Evolutionary conservation across 2,329 filamentous ascomycete species (phyloP).

Genomic region (Blumeria hordei): DNA sequence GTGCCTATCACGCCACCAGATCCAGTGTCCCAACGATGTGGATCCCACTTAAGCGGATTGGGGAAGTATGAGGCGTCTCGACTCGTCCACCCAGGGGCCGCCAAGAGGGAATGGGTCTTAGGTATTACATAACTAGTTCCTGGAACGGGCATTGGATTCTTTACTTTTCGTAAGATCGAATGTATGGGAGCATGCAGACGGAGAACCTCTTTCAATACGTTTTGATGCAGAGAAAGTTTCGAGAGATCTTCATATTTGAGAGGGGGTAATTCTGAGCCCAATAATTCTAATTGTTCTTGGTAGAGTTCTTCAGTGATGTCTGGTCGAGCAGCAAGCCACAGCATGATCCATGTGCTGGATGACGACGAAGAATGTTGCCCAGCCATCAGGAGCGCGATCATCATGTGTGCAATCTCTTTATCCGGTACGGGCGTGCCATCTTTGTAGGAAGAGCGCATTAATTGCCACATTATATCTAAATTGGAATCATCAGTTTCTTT

Average conservation of each 20-base stretch:
- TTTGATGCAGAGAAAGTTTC: conserved; percentile 57
- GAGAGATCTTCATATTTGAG: conserved; percentile 56
- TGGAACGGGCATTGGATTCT: conserved; percentile 61
- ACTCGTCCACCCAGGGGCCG: conserved; percentile 63
- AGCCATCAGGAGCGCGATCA: conserved; percentile 83
- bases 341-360: conserved; percentile 63
- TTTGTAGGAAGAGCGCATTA: conserved; percentile 73
- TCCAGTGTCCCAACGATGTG: conserved; percentile 64
- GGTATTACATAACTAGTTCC: conserved; percentile 69
- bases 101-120: conserved; percentile 54
- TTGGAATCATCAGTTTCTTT: conserved; percentile 21
- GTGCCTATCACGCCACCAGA: conserved; percentile 28
- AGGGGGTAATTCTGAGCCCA: conserved; percentile 51
- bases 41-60: conserved; percentile 63
- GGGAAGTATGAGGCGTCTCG: conserved; percentile 55
- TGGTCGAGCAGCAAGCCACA: conserved; percentile 54
- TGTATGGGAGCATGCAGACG: conserved; percentile 83
- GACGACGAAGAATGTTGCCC: conserved; percentile 77
- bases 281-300: conserved; percentile 49
- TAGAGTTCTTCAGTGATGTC: conserved; percentile 62
- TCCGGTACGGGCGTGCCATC: conserved; percentile 58
- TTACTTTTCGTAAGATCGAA: conserved; percentile 83
- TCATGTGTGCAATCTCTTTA: conserved; percentile 70
- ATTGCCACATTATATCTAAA: conserved; percentile 70
- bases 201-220: conserved; percentile 77